Conservation (phyloP, 768 basidiomycete genomes). For the Russula dissimulans region DNA sequence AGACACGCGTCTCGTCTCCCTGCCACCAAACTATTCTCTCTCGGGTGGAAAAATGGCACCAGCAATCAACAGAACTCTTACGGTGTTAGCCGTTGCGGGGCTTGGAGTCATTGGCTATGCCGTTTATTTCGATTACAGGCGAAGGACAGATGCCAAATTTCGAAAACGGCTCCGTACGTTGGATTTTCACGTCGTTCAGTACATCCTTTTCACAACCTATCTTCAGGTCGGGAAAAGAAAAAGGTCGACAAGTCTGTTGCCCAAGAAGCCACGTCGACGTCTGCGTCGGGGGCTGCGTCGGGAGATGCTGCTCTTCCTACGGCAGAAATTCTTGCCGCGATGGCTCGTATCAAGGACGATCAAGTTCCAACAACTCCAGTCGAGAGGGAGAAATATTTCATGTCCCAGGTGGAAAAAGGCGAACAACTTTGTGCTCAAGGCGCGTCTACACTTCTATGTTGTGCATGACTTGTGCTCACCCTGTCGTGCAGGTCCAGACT, state of each 20-base stretch:
- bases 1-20: neutral
- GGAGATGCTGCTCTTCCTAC: constrained; percentile 30
- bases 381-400: constrained; percentile 84
- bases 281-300: constrained; percentile 24
- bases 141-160: constrained; percentile 81
- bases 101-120: constrained; percentile 70
- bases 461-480: neutral
- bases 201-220: neutral
- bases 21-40: neutral
- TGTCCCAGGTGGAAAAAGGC: constrained; percentile 79
- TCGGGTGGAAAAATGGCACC: constrained; percentile 1
- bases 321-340: constrained; percentile 51
- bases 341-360: constrained; percentile 64
- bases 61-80: constrained; percentile 29
- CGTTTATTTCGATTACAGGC: constrained; percentile 90
- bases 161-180: constrained; percentile 56
- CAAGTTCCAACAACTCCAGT: constrained; percentile 56
- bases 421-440: constrained; percentile 77
- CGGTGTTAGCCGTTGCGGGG: constrained; percentile 34
- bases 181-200: neutral
- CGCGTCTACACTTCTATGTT: constrained; percentile 27
- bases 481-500: constrained; percentile 52
- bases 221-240: constrained; percentile 85
- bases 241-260: constrained; percentile 63
- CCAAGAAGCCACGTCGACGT: neutral